These are phyloP conservation scores for Phytophthora foliorum DNA, from an alignment of 352 stramenopile species.

Conservation along the genomic window DNA sequence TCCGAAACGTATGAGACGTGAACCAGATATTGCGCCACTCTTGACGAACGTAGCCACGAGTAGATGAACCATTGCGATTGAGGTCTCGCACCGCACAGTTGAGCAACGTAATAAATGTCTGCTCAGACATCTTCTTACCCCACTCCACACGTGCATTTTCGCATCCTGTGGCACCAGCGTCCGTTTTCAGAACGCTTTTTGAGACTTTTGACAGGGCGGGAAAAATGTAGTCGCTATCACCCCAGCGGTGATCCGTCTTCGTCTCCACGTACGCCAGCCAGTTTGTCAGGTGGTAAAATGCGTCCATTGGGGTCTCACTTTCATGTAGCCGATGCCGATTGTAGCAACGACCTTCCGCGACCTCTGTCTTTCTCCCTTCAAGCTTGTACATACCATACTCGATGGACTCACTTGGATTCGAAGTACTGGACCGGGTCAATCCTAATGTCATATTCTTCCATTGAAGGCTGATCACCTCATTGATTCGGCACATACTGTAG, in stretches of 20 bases:
- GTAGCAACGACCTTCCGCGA: conserved; percentile 14
- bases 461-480: conserved; percentile 14
- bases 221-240: conserved; percentile 12
- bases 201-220: conserved; percentile 12
- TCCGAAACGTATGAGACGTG: conserved; percentile 17
- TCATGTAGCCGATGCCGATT: conserved; percentile 2
- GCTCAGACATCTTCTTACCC: conserved; percentile 22
- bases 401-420: neutral
- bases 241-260: conserved; percentile 15
- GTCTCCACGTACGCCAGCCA: neutral
- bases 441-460: conserved; percentile 14
- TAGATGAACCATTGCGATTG: neutral
- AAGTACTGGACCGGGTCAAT: neutral
- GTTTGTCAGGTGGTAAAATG: neutral
- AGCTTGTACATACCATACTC: conserved; percentile 9
- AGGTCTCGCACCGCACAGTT: conserved; percentile 14
- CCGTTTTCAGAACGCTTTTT: conserved; percentile 12
- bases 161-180: neutral
- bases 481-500: conserved; percentile 23
- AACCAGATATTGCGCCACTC: conserved; percentile 17
- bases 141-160: conserved; percentile 15
- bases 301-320: neutral
- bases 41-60: conserved; percentile 6
- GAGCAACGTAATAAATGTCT: conserved; percentile 13
- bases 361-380: conserved; percentile 15